These are phyloP conservation scores for Wickerhamiella kazuoi DNA, from an alignment of 805 yeast genomes.

Conservation along the genomic window DNA sequence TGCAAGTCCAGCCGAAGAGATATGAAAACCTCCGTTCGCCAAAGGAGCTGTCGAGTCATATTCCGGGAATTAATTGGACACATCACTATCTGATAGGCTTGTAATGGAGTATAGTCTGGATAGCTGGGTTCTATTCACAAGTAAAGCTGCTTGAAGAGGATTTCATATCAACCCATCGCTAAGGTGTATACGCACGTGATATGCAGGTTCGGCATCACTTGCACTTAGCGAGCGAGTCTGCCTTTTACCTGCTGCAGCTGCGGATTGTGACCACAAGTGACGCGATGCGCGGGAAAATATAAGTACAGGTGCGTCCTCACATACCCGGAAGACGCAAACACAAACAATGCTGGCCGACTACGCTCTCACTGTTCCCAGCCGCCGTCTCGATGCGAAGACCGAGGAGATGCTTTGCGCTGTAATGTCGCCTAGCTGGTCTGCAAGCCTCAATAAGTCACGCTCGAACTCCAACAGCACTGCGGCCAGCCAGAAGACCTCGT, in stretches of 20 bases:
- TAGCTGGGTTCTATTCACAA: too few species aligned
- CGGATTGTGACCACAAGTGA: not conserved
- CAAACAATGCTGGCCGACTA: conserved; percentile 1
- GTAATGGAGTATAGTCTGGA: too few species aligned
- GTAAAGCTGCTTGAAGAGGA: too few species aligned
- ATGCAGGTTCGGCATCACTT: not conserved
- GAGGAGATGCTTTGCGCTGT: not conserved
- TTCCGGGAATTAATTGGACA: not conserved
- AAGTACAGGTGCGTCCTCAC: not conserved
- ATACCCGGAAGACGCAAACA: not conserved
- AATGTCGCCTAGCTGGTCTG: conserved; percentile 1
- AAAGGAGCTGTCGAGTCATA: too few species aligned
- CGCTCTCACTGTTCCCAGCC: not conserved
- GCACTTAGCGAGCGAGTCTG: not conserved
- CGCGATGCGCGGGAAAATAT: not conserved
- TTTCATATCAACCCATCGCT: not conserved
- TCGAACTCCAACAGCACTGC: not conserved
- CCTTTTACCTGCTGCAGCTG: not conserved
- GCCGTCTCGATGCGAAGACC: not conserved
- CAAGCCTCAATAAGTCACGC: not conserved
- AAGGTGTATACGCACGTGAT: not conserved
- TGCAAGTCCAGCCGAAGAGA: too few species aligned
- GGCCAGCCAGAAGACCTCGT: not conserved
- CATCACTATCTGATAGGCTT: too few species aligned
- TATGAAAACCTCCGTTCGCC: too few species aligned